A percentile compares a stretch with the other conserved stretches of the same genome.
These are phyloP conservation scores for Urostyla sp. DNA, from an alignment of 73 alveolate species.

Conservation along the genomic window DNA sequence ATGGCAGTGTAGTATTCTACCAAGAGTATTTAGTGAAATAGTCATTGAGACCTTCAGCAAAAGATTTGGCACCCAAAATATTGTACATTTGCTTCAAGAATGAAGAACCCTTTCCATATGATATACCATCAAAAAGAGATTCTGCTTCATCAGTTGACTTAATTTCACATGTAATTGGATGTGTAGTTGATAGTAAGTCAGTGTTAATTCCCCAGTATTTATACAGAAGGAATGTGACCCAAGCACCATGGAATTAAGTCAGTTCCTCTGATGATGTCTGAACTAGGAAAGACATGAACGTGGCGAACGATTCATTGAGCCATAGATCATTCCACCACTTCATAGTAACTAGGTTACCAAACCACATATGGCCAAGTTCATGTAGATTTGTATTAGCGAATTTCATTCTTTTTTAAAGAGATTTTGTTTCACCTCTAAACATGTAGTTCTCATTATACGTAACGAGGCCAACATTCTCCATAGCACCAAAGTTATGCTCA, in stretches of 20 bases:
- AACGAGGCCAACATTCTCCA: slow-evolving; percentile 98
- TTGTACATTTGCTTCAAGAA: slow-evolving; percentile 90
- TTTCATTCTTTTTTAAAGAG: slow-evolving; percentile 72
- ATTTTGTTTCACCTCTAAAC: slow-evolving; percentile 85
- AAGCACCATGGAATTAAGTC: slow-evolving; percentile 66
- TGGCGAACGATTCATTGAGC: slow-evolving; percentile 99
- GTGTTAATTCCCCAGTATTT: slow-evolving; percentile 92
- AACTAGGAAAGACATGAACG: slow-evolving; percentile 86
- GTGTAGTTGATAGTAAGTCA: slow-evolving; percentile 95
- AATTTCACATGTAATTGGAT: slow-evolving; percentile 92
- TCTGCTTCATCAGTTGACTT: slow-evolving; percentile 94
- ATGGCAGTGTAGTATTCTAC: slow-evolving; percentile 76
- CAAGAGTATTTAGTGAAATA: slow-evolving; percentile 87
- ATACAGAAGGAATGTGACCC: slow-evolving; percentile 87
- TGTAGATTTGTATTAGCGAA: slow-evolving; percentile 92
- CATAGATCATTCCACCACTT: slow-evolving; percentile 99
- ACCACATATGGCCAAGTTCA: slow-evolving; percentile 99
- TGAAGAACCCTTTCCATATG: slow-evolving; percentile 97
- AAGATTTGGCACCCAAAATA: slow-evolving; percentile 86
- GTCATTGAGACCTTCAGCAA: slow-evolving; percentile 82
- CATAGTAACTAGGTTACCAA: slow-evolving; percentile 98
- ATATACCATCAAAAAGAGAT: slow-evolving; percentile 93
- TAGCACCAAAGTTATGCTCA: slow-evolving; percentile 96
- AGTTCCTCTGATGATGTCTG: slow-evolving; percentile 76
- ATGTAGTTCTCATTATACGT: slow-evolving; percentile 94